Evolutionary conservation across 2,329 filamentous ascomycete genomes (phyloP), one percentile per base, ranked within the genome.

Genomic region (Claviceps sp.): DNA sequence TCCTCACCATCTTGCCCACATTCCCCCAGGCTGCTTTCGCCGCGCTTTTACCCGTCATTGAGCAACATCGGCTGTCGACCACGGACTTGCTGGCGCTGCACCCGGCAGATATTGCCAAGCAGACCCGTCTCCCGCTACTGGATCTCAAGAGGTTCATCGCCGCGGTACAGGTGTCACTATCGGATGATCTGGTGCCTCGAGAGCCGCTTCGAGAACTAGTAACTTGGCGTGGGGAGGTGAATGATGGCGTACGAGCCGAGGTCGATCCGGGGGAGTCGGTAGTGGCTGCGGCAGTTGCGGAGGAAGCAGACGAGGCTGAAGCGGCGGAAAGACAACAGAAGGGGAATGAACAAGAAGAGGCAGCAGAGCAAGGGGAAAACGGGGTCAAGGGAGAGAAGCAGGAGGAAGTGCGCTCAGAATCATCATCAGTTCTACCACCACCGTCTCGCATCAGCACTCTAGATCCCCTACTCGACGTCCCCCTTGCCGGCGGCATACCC

Each of bases 61-160:
- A 97, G 70, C 81, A 80, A 65, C 81, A 87, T 60, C 74, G 76
- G 50, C 74, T 98, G 64, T 86, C 86, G 26, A 87, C 86, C 37
- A 82, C 81, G 60, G 93, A 98, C 65, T 78, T 98, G 48, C 76
- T 98, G 61, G 87, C 87, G 2, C 82, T 94, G 56, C 87, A 95
- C 62, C 77, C 84, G 4, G 75, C 83, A 55, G 86, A 95, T 62
- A 80, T 97, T 57, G 89, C 89, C 53, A 93, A 87, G 71, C 85
- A 88, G 65, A 90, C 89, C 48, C 83, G 85, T 57, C 74, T 95
- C 17, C 89, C 91, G 2, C 73, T 91, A 7, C 76, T 85, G 41
- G 89, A 96, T 63, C 75, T 96, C 59, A 86, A 84, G 67, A 81
- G 82, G 55, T 74, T 97, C 39, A 77, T 81, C 56, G 75, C 77